A percentile compares a stretch with the other conserved stretches of the same genome.
These are phyloP conservation scores for Saksenaea vasiformis DNA, from an alignment of 371 early-diverging fungal genomes.

Conservation along the genomic window DNA sequence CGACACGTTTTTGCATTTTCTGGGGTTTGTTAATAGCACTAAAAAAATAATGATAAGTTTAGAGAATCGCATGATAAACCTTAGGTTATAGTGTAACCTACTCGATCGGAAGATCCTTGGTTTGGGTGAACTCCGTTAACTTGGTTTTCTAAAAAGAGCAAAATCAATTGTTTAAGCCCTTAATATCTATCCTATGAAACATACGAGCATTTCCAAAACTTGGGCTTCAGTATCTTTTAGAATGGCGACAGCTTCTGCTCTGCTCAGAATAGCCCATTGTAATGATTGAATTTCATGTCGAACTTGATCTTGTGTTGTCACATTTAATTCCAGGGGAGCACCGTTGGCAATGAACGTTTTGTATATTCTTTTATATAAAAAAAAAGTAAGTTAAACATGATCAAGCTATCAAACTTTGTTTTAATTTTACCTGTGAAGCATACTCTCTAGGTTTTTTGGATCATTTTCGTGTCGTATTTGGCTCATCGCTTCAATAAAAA, in stretches of 20 bases:
- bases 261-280: constrained; percentile 32
- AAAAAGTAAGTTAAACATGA: background rate
- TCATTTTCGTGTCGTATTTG: constrained; percentile 35
- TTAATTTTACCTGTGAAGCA: constrained; percentile 31
- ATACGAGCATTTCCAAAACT: constrained; percentile 35
- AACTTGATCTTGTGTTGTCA: constrained; percentile 27
- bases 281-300: constrained; percentile 21
- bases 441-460: constrained; percentile 21
- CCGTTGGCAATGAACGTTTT: constrained; percentile 36
- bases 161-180: background rate
- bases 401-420: background rate
- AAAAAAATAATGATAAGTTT: background rate
- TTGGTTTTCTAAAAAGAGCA: constrained; percentile 16
- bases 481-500: constrained; percentile 48
- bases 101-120: constrained; percentile 6
- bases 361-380: constrained; percentile 30
- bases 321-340: constrained; percentile 30
- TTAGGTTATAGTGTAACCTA: background rate
- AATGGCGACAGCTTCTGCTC: constrained; percentile 23
- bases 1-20: constrained; percentile 28
- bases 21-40: background rate
- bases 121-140: constrained; percentile 16
- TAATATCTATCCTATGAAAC: background rate
- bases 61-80: background rate
- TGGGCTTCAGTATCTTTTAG: constrained; percentile 38